Evolutionary conservation across 305 asterid genomes (phyloP).

Genomic region (Solanum aculeatissimum): DNA sequence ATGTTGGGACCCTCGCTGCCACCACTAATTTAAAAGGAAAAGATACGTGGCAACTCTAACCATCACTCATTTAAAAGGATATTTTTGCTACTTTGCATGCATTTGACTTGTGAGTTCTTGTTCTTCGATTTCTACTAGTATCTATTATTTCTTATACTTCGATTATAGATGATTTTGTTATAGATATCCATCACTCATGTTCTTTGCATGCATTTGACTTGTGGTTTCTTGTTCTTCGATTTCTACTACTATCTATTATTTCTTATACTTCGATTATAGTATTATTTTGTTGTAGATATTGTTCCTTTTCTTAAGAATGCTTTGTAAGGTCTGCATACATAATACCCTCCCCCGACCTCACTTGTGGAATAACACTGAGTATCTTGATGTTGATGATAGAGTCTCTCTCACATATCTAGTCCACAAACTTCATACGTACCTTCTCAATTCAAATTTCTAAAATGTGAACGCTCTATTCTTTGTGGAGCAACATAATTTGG

Average conservation of each 20-base stretch:
- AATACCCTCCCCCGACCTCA: neutral
- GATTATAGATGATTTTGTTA: neutral
- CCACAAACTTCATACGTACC: neutral
- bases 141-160: neutral
- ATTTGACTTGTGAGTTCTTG: neutral
- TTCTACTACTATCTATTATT: neutral
- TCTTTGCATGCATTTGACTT: neutral
- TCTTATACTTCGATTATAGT: neutral
- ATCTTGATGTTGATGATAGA: neutral
- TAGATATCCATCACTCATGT: neutral
- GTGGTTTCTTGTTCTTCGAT: neutral
- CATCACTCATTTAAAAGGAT: neutral
- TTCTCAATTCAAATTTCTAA: neutral
- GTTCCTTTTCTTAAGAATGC: neutral
- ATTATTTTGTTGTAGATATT: neutral
- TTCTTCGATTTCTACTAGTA: neutral
- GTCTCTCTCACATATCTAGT: neutral
- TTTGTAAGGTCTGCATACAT: neutral
- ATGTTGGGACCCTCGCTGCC: neutral
- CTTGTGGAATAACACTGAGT: neutral
- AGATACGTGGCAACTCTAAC: neutral
- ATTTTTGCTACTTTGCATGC: neutral
- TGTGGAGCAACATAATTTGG: neutral
- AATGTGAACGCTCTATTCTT: neutral
- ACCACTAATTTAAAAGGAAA: neutral